Evolutionary conservation across 108 stramenopile genomes (phyloP).

Genomic region (Thalassiosira profunda): DNA sequence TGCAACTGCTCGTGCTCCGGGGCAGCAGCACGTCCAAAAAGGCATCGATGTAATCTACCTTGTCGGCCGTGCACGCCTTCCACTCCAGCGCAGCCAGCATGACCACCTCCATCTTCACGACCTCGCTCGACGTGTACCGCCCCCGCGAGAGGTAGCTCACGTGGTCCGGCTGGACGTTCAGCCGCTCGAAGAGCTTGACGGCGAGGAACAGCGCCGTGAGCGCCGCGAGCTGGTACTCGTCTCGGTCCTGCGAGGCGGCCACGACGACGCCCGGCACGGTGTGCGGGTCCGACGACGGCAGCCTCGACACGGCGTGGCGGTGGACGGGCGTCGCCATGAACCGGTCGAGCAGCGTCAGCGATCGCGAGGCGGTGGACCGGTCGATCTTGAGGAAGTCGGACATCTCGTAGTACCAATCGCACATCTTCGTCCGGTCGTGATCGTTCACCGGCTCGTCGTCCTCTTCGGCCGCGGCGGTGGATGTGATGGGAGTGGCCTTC

Average conservation of each 20-base stretch:
- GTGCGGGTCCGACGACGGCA: too few relatives aligned
- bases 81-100: slow-evolving; percentile 35
- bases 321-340: slow-evolving; percentile 33
- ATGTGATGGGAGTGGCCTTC: too few relatives aligned
- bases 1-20: too few relatives aligned
- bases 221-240: slow-evolving; percentile 44
- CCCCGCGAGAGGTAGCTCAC: slow-evolving; percentile 46
- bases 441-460: slow-evolving; percentile 17
- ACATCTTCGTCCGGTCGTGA: slow-evolving; percentile 47
- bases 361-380: slow-evolving; percentile 36
- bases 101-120: slow-evolving; percentile 34
- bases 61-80: slow-evolving; percentile 28
- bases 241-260: slow-evolving; percentile 8
- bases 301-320: background rate
- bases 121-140: slow-evolving; percentile 30
- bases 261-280: too few relatives aligned
- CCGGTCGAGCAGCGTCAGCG: slow-evolving; percentile 41
- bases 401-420: slow-evolving; percentile 54
- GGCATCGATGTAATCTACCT: slow-evolving; percentile 34
- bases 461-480: too few relatives aligned
- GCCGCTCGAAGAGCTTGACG: slow-evolving; percentile 42
- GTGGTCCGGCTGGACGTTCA: slow-evolving; percentile 40
- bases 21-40: slow-evolving; percentile 29
- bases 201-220: slow-evolving; percentile 40
- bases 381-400: slow-evolving; percentile 43